A percentile compares a stretch with the other conserved stretches of the same genome.
phyloP scores from a whole-genome alignment of 2,329 filamentous ascomycete species.

The Remersonia thermophila region DNA sequence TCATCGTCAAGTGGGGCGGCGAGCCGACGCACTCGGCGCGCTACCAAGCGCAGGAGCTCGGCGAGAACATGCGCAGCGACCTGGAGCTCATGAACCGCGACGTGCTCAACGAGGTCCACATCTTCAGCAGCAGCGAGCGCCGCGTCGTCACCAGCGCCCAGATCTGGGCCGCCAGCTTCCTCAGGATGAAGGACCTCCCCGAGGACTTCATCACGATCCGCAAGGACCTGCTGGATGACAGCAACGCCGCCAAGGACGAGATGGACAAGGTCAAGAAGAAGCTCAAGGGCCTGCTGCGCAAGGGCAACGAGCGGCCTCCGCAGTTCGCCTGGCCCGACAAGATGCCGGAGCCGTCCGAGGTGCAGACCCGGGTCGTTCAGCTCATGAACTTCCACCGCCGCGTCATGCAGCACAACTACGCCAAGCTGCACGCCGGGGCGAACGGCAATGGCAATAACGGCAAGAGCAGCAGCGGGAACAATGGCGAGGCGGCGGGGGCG shows the following conservation, averaged over 20 bases:
- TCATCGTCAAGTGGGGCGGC: constrained; percentile 98
- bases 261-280: constrained; percentile 99
- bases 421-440: constrained; percentile 58
- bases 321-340: constrained; percentile 98
- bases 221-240: constrained; percentile 92
- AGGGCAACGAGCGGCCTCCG: constrained; percentile 84
- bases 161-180: constrained; percentile 84
- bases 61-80: constrained; percentile 92
- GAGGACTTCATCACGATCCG: constrained; percentile 80
- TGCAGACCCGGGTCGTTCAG: constrained; percentile 83
- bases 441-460: constrained; percentile 52
- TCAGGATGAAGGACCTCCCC: constrained; percentile 73
- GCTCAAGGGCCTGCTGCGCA: constrained; percentile 79
- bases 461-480: constrained; percentile 31
- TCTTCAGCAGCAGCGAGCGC: constrained; percentile 91
- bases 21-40: constrained; percentile 95
- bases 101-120: constrained; percentile 79
- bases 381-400: constrained; percentile 94
- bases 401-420: constrained; percentile 92
- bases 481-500: constrained; percentile 35
- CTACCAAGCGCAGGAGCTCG: constrained; percentile 91
- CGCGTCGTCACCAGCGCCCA: constrained; percentile 92
- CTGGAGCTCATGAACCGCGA: constrained; percentile 85
- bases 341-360: constrained; percentile 86
- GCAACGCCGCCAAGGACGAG: constrained; percentile 95